A percentile compares a stretch with the other conserved stretches of the same genome.
Evolutionary conservation across 768 basidiomycete species (phyloP).

Genomic region (Cystoderma amianthinum): DNA sequence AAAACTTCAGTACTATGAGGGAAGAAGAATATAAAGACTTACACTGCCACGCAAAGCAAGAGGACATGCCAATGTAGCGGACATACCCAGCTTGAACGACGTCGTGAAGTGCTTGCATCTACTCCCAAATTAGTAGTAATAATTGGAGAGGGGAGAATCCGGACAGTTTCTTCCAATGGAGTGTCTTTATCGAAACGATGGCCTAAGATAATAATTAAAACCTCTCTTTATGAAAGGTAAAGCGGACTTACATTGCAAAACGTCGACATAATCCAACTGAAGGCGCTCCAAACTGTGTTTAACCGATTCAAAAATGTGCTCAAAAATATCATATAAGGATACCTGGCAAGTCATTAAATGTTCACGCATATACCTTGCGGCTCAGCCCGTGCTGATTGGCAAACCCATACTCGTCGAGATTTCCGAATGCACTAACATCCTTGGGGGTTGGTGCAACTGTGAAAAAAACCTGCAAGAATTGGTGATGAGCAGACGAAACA

Average conservation of each 20-base stretch:
- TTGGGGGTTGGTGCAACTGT: constrained; percentile 19
- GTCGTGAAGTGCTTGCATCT: constrained; percentile 67
- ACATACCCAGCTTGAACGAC: constrained; percentile 61
- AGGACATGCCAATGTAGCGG: constrained; percentile 54
- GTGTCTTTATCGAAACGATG: constrained; percentile 53
- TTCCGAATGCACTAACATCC: not conserved
- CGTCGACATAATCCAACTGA: constrained; percentile 71
- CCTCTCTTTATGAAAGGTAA: not conserved
- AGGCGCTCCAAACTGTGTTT: constrained; percentile 58
- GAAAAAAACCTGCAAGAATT: constrained; percentile 32
- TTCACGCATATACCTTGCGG: constrained; percentile 22
- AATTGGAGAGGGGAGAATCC: constrained; percentile 2
- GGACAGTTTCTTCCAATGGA: constrained; percentile 53
- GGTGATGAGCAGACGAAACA: no score
- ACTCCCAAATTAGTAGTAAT: not conserved
- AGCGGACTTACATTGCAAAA: constrained; percentile 53
- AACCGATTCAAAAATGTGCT: constrained; percentile 72
- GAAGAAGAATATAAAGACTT: not conserved
- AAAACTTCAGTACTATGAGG: not conserved
- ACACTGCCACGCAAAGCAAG: constrained; percentile 52
- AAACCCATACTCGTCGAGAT: constrained; percentile 35
- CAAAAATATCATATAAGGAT: not conserved
- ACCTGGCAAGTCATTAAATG: no score
- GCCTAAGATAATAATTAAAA: constrained; percentile 17
- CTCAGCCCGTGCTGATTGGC: constrained; percentile 45